phyloP scores from a whole-genome alignment of 768 basidiomycete species.

The Tremella yokohamensis region DNA sequence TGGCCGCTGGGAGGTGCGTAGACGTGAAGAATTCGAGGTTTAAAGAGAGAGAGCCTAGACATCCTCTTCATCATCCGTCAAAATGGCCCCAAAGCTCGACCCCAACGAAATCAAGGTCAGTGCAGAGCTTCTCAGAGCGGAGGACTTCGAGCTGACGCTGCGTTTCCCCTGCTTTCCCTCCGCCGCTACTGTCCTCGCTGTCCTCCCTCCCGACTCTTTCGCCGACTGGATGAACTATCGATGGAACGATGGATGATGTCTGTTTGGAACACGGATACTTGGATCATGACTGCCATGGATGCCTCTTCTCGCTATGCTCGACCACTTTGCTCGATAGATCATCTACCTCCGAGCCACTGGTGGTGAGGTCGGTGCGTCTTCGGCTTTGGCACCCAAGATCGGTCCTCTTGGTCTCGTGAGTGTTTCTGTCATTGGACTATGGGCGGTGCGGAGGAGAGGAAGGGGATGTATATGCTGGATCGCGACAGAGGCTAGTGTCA shows the following conservation, averaged over 20 bases:
- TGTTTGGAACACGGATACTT: background rate
- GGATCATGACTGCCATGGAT: too few relatives aligned
- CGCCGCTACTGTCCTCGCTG: background rate
- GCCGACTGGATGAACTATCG: background rate
- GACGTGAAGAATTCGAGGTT: too few relatives aligned
- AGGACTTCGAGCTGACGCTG: background rate
- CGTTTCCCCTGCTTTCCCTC: background rate
- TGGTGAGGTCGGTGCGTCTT: slow-evolving; percentile 98
- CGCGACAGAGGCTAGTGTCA: too few relatives aligned
- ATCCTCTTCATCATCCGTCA: background rate
- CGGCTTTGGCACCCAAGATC: slow-evolving; percentile 98
- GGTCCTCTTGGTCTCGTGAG: slow-evolving; percentile 98
- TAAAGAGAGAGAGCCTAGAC: too few relatives aligned
- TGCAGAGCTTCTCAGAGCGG: slow-evolving; percentile 4
- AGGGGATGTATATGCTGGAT: too few relatives aligned
- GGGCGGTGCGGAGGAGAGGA: too few relatives aligned
- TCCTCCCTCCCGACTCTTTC: background rate
- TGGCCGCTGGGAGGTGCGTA: too few relatives aligned
- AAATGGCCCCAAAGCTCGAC: slow-evolving; percentile 59
- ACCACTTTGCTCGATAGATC: slow-evolving; percentile 55
- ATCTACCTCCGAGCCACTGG: slow-evolving; percentile 98
- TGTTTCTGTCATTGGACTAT: slow-evolving; percentile 13
- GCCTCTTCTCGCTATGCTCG: background rate
- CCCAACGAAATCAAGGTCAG: slow-evolving; percentile 83
- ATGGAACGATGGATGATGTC: background rate